Evolutionary conservation across 2,329 filamentous ascomycete genomes (phyloP).

Genomic region (Trichoderma oligosporum): DNA sequence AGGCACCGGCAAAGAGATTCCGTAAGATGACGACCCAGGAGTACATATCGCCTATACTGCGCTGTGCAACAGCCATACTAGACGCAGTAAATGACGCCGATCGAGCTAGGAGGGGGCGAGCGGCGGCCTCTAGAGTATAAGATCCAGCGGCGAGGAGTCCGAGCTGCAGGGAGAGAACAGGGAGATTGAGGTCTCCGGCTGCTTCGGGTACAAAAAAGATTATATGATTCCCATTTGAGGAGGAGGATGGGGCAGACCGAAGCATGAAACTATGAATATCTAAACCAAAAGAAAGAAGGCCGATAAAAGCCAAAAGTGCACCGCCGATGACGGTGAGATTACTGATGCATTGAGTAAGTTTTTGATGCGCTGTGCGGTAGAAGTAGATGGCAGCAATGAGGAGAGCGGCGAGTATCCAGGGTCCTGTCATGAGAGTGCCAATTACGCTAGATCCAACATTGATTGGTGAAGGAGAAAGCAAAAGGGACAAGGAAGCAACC

Average conservation of each 20-base stretch:
- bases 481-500: constrained; percentile 42
- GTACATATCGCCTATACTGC: constrained; percentile 48
- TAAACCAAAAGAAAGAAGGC: constrained; percentile 45
- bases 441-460: constrained; percentile 38
- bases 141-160: constrained; percentile 45
- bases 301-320: constrained; percentile 38
- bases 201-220: constrained; percentile 30
- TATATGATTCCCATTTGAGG: constrained; percentile 5
- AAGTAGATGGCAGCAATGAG: constrained; percentile 34
- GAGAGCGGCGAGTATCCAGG: constrained; percentile 41
- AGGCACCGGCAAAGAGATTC: constrained; percentile 40
- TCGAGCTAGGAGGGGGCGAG: constrained; percentile 42
- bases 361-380: constrained; percentile 29
- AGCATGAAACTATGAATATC: constrained; percentile 27
- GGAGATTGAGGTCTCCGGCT: constrained; percentile 33
- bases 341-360: constrained; percentile 35
- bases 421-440: constrained; percentile 44
- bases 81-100: constrained; percentile 49
- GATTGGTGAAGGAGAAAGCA: constrained; percentile 46
- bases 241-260: neutral
- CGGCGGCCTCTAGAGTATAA: constrained; percentile 39
- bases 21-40: constrained; percentile 41
- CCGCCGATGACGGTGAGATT: constrained; percentile 36
- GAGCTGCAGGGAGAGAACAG: constrained; percentile 44
- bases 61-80: constrained; percentile 43